Conservation (phyloP, 148 eudicot species). For the Gaultheria prostrata region DNA sequence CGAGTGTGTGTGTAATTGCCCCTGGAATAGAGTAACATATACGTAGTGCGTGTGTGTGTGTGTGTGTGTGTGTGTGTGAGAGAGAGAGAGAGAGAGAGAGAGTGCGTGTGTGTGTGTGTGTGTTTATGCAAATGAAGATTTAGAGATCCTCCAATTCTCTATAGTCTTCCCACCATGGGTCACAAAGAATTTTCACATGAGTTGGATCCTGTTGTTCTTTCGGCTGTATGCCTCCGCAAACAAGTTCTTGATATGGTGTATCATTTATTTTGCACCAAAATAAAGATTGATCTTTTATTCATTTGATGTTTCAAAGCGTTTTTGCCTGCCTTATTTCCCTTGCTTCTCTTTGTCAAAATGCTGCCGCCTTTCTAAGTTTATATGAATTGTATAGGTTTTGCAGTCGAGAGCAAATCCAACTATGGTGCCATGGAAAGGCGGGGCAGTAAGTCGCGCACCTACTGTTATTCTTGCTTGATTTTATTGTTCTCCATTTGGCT, state of each 20-base stretch:
- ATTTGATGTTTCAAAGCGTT: neutral
- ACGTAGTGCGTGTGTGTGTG: too few relatives aligned
- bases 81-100: too few relatives aligned
- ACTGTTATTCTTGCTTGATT: neutral
- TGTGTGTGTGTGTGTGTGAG: too few relatives aligned
- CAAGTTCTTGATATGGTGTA: neutral
- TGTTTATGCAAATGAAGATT: neutral
- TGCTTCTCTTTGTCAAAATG: neutral
- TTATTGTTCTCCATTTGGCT: neutral
- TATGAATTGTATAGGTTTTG: conserved; percentile 56
- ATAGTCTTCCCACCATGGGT: neutral
- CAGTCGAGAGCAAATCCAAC: conserved; percentile 71
- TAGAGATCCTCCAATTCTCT: neutral
- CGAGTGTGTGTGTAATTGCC: neutral
- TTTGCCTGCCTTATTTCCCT: conserved; percentile 10
- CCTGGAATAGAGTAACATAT: too few relatives aligned
- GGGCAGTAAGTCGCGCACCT: conserved; percentile 64
- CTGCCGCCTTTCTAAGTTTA: conserved; percentile 5
- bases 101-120: too few relatives aligned
- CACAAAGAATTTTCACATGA: neutral
- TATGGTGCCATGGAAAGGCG: conserved; percentile 90
- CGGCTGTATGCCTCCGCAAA: neutral
- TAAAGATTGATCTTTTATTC: neutral
- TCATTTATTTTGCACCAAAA: too few relatives aligned
- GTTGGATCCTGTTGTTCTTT: neutral